Base-by-base conservation (phyloP, 129 eudicot genomes). In the Calendula officinalis region DNA sequence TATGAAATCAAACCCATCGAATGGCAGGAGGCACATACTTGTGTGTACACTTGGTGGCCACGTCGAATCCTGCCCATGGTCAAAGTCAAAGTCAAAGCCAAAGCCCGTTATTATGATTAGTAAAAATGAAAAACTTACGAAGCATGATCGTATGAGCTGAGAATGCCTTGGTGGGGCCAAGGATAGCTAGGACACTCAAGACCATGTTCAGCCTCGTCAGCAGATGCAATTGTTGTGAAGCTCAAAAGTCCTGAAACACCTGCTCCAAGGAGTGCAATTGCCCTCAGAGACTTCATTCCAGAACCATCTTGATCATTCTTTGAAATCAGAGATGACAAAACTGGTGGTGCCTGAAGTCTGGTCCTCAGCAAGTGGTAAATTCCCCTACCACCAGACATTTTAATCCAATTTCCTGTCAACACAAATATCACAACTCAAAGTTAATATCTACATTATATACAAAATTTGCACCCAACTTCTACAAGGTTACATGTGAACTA, bases 191-290 rank as follows among this genome's bases (percentile, higher is more conserved):
- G 90, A 56, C 82, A 64, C 44, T 80, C 95, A n/a, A 89, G 73
- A 5, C 97, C 97, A 72, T 90, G 97, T 69, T 90, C 97, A 56
- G 97, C 95, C 78, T 90, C 97, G 72, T 90, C 95, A 50, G 94
- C 86, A 78, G 83, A 65, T 49, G 91, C 91, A 48, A 90, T 37
- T 4, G 95, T 77, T 34, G 95, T 79, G 72, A 73, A 90, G 57
- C 97, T 68, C 69, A 90, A 47, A 71, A 90, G 69, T 64, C 97
- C 97, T 30, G 97, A 52, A 46, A 80, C 86, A 68, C 97, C 95
- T 36, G 97, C 97, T 69, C 97, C 97, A 67, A 90, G 62, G 7
- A 90, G 91, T 42, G 91, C 95, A 60, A 86, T 33, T 75, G 81
- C 87, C 71, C 94, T 83, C 62, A 83, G 67, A 52, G 95, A 78